Base-by-base conservation (phyloP, 2,329 filamentous ascomycete genomes). In the Coniochaeta sp. region DNA sequence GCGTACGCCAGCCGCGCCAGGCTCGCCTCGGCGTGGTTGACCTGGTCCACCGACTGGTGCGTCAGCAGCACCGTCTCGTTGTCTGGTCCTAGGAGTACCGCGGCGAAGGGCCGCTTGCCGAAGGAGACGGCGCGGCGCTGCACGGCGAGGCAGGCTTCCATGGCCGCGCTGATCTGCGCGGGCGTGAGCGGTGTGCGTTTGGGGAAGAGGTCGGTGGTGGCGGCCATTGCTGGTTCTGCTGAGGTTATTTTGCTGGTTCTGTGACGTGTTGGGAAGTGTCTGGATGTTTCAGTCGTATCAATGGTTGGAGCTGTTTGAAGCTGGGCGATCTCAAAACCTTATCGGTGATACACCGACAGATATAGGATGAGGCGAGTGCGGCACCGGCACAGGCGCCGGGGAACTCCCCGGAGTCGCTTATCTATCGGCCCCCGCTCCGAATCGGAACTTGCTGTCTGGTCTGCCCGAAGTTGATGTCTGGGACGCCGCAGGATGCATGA, bases 1-100 rank as follows among this genome's bases (percentile, higher is more conserved):
- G 70, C 67, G 17, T 79, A 76, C 1, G 79, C 78, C 32, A 81
- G 71, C 36, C 78, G 75, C 1, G 79, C 80, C 5, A 82, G 72
- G 47, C 76, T 77, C 56, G 74, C 75, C 67, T 83, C 80, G 17
- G 80, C 79, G 63, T 82, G 80, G 62, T 81, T 78, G 56, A 82
- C 77, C 64, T 82, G 79, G 42, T 79, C 79, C 32, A 82, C 72
- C 26, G 78, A 80, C 65, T 78, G 76, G 62, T 81, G 80, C 34
- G 73, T 74, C 57, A 81, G 70, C 1, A 82, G 69, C 22, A 79
- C 70, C 0, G 77, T 80, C 63, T 73, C 69, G 63, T 82, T 79
- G 69, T 82, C 78, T 0, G 81, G 79, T 0, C 70, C 79, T 1
- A 81, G 65, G 12, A 83, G 72, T 32, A 77, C 72, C 1, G 77